Evolutionary conservation across 1,139 yeast genomes (phyloP), one percentile per base, ranked within the genome.

Genomic region (Suzukiozyma palmioleophila): DNA sequence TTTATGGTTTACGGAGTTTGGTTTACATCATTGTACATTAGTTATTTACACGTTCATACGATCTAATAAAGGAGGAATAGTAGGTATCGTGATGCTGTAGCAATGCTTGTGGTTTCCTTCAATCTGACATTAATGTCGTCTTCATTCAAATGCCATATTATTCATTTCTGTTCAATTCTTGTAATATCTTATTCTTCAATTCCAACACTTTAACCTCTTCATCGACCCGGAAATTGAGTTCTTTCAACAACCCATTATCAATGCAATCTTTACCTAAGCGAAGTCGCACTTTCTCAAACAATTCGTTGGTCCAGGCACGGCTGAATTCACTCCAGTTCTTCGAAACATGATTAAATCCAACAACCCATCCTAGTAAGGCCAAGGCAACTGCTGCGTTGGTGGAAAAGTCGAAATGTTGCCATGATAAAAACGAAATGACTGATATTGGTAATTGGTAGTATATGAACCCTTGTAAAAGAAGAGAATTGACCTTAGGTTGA

Each of bases 281-380:
- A 3, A 66, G 16, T 30, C 77, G 52, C 3, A 63, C 56, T 21
- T 65, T 61, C 42, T 71, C 75, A 44, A 54, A 66, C 18, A 71
- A 46, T 2, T 48, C 39, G 2, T 43, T 39, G 12, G 56, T 43
- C 76, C 76, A 71, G 2, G 43, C 28, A 1, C 46, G 46, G 2
- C 58, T 53, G 39, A 66, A 61, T 0, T 35, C 36, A 25, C 59
- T 60, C 77, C 77, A 71, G 6, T 44, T 48, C 38, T 62, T 66
- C 6, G 74, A 63, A 2, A 70, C 72, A 38, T 67, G 60, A 41
- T 69, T 69, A 49, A 70, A 68, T 7, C 77, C 77, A 39, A 66
- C 50, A 5, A 65, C 66, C 63, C 69, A 60, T 1, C 77, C 77
- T n/a, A 71, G 52, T 5, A 58, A 50, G 3, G 57, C 60, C 12